Conservation (phyloP, 1,284 basidiomycete genomes). For the Rhodotorula sp. region DNA sequence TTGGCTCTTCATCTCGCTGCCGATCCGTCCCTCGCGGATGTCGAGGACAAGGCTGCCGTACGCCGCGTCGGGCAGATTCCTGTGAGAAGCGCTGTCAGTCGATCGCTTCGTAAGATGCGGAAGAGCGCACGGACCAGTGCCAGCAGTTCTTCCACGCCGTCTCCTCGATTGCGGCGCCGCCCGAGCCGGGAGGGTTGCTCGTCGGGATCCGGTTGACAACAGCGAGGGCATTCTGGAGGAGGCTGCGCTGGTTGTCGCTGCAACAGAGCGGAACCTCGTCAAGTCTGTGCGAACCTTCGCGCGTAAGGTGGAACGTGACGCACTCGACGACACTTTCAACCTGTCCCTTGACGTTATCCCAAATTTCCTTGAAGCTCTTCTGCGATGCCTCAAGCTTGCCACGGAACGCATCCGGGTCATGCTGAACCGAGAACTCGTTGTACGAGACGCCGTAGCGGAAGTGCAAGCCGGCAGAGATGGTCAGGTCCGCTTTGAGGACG, state of each 20-base stretch:
- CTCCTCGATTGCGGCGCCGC: constrained; percentile 62
- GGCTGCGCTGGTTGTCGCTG: constrained; percentile 75
- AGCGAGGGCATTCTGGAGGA: constrained; percentile 84
- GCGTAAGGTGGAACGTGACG: constrained; percentile 30
- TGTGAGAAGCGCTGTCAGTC: too few species aligned
- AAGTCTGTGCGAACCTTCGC: neutral
- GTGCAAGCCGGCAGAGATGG: constrained; percentile 90
- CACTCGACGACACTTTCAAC: constrained; percentile 86
- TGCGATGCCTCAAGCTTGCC: constrained; percentile 76
- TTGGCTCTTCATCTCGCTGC: constrained; percentile 86
- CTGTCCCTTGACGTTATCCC: constrained; percentile 88
- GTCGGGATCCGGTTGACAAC: constrained; percentile 78
- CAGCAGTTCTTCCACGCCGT: constrained; percentile 96
- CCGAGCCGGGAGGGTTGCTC: constrained; percentile 54
- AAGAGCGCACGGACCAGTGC: constrained; percentile 67
- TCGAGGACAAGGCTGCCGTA: constrained; percentile 86
- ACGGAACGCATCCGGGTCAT: constrained; percentile 83
- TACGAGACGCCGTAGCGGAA: constrained; percentile 95
- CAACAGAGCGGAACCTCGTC: neutral
- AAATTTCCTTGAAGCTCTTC: constrained; percentile 82
- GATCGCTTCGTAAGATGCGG: too few species aligned
- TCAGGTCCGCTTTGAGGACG: constrained; percentile 88
- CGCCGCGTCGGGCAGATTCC: constrained; percentile 71
- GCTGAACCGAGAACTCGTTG: constrained; percentile 94
- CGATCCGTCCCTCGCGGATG: constrained; percentile 85